phyloP scores from a whole-genome alignment of 306 rosid genomes.

The Corylus americana region DNA sequence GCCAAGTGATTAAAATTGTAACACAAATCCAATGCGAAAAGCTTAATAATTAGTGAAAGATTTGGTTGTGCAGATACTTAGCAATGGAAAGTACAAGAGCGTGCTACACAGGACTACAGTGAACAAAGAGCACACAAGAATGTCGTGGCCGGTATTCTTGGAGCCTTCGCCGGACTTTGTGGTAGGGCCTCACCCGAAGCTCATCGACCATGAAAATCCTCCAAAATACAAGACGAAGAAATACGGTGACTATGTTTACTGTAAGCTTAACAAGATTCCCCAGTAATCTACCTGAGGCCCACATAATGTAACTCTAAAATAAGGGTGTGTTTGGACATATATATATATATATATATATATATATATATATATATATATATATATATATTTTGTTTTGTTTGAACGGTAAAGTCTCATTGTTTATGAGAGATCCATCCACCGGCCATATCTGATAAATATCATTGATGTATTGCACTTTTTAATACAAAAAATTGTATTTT shows the following conservation, averaged over 20 bases:
- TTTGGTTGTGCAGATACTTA: conserved; percentile 44
- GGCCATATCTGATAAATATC: too few relatives aligned
- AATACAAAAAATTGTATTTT: too few relatives aligned
- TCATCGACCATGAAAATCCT: conserved; percentile 50
- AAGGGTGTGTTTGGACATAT: too few relatives aligned
- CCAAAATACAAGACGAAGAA: conserved; percentile 66
- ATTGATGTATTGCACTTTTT: too few relatives aligned
- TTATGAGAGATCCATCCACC: too few relatives aligned
- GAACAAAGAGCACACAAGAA: conserved; percentile 52
- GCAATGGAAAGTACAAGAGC: conserved; percentile 73
- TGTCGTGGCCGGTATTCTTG: conserved; percentile 80
- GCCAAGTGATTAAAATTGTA: too few relatives aligned
- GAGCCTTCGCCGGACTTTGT: conserved; percentile 50
- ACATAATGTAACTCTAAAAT: too few relatives aligned
- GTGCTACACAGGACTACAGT: conserved; percentile 68
- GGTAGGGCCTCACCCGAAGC: conserved; percentile 60
- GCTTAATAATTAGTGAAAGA: background rate
- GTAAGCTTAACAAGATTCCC: conserved; percentile 64
- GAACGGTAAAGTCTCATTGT: too few relatives aligned
- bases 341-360: too few relatives aligned
- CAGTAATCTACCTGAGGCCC: conserved; percentile 22
- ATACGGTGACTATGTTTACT: conserved; percentile 52
- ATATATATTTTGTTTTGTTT: too few relatives aligned
- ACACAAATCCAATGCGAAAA: background rate
- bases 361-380: too few relatives aligned